Base-by-base conservation (phyloP, 2,329 filamentous ascomycete genomes). In the Diaporthe vaccinii region DNA sequence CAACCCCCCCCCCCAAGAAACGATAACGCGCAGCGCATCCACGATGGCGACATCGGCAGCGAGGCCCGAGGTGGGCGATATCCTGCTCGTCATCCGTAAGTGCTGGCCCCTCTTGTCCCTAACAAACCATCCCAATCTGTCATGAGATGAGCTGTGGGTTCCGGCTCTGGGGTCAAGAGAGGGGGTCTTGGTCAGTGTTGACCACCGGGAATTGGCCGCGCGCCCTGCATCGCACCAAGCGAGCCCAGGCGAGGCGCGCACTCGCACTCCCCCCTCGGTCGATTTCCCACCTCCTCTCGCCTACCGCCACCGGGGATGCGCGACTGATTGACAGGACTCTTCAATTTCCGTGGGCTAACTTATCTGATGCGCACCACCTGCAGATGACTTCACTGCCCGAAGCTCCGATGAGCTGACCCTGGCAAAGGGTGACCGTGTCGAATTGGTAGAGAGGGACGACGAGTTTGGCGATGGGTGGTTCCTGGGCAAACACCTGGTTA, bases 371-470 rank as follows among this genome's bases (percentile, higher is more conserved):
- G 68, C 49, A 62, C 25, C 34, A 58, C 41, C 49, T 72, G 65
- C 78, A 98, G 95, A 99, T 85, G 95, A 98, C 85, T 98, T 99
- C 84, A 88, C 92, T 79, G 96, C 96, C 75, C 92, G 97, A 79
- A 97, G 95, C 84, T 93, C 94, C 75, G 97, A 99, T 85, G 97
- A 99, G 88, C 89, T 99, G 81, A 97, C 92, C 79, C 89, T 99
- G 78, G 88, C 91, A 73, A 97, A 97, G 82, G 96, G 94, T 79
- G 94, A 97, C 81, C 91, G 93, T 78, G 93, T 97, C 77, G 93
- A 96, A 85, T 86, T 97, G 77, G 91, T 96, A 78, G 94, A 97
- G 85, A 90, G 94, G 80, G 94, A 97, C 82, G 94, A 97, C 83
- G 94, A 97, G 82, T 97, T 97, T 83, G 94, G 94, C 76, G 94